phyloP scores from a whole-genome alignment of 176 grass and related monocot species.

The Cocos nucifera region DNA sequence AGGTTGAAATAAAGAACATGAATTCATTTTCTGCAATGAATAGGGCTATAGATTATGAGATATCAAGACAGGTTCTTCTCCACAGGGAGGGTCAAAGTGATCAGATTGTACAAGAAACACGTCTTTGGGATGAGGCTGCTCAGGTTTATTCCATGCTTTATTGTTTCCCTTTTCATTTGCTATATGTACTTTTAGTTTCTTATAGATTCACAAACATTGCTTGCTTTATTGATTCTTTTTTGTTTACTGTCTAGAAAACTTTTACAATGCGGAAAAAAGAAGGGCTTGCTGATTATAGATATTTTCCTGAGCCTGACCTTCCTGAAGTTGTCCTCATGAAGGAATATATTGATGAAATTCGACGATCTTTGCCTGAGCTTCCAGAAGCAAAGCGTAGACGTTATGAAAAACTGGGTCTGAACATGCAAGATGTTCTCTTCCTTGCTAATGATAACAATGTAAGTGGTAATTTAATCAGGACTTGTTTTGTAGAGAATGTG shows the following conservation, averaged over 20 bases:
- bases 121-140: conserved; percentile 74
- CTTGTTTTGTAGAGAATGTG: background rate
- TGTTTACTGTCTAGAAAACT: conserved; percentile 62
- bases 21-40: conserved; percentile 90
- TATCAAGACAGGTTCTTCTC: conserved; percentile 68
- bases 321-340: conserved; percentile 72
- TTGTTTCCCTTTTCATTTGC: background rate
- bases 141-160: conserved; percentile 39
- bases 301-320: conserved; percentile 95
- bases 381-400: conserved; percentile 92
- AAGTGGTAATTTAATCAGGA: background rate
- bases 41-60: conserved; percentile 90
- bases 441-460: conserved; percentile 90
- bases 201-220: background rate
- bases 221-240: background rate
- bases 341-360: conserved; percentile 66
- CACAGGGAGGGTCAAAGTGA: conserved; percentile 56
- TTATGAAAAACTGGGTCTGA: conserved; percentile 78
- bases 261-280: conserved; percentile 96
- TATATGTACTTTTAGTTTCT: background rate
- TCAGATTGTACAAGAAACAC: conserved; percentile 97
- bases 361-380: conserved; percentile 68
- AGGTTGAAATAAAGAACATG: conserved; percentile 97
- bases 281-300: conserved; percentile 92
- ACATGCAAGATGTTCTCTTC: conserved; percentile 95